Evolutionary conservation across 495 filamentous ascomycete species (phyloP).

Genomic region (Pyrenula aspistea): DNA sequence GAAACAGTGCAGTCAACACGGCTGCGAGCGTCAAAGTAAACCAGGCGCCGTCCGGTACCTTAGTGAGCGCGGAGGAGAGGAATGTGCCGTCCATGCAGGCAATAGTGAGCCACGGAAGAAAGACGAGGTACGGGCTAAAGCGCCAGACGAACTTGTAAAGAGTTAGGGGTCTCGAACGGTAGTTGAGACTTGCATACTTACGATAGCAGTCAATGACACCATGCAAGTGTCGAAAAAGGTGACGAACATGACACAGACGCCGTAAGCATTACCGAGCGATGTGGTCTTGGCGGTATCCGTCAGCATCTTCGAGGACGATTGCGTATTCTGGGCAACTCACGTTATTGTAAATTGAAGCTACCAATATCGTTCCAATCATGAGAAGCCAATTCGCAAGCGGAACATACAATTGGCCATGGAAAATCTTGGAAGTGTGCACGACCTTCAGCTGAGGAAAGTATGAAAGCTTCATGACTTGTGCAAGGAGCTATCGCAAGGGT

Average conservation of each 20-base stretch:
- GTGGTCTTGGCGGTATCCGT: no score
- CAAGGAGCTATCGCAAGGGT: conserved; percentile 36
- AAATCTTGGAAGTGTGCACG: conserved; percentile 50
- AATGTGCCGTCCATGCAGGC: conserved; percentile 51
- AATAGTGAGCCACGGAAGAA: conserved; percentile 50
- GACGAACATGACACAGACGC: conserved; percentile 61
- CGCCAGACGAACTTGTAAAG: conserved; percentile 63
- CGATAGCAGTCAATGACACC: conserved; percentile 52
- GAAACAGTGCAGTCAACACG: conserved; percentile 44
- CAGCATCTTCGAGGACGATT: no score
- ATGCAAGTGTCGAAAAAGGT: conserved; percentile 65
- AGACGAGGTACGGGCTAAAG: conserved; percentile 39
- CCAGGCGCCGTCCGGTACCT: conserved; percentile 64
- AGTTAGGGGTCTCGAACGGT: no score
- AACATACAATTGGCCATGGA: conserved; percentile 62
- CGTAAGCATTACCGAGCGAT: conserved; percentile 37
- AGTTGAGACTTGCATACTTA: no score
- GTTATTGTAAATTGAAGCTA: conserved; percentile 62
- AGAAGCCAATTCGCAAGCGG: conserved; percentile 62
- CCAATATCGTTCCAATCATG: conserved; percentile 62
- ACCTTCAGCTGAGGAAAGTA: conserved; percentile 67
- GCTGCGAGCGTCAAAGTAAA: conserved; percentile 55
- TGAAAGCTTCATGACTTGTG: conserved; percentile 60
- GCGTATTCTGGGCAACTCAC: no score
- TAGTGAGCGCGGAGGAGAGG: conserved; percentile 52